A percentile compares a stretch with the other conserved stretches of the same genome.
Evolutionary conservation across 169 alveolate genomes (phyloP).

Genomic region (Plasmodium cynomolgi): DNA sequence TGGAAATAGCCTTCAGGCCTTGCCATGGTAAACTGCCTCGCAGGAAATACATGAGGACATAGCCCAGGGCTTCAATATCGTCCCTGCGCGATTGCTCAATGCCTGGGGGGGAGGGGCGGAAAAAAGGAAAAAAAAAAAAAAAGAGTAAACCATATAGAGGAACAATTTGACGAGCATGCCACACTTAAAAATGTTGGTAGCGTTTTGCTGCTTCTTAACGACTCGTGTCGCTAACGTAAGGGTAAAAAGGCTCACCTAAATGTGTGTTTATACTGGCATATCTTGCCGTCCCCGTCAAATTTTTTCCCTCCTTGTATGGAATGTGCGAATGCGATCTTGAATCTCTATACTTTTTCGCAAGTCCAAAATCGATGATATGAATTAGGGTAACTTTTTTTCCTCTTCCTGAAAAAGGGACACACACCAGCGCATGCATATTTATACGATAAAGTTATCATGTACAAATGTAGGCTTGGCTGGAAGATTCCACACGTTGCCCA

Average conservation of each 20-base stretch:
- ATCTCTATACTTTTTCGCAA: conserved; percentile 97
- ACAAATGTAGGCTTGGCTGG: neutral
- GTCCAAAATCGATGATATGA: conserved; percentile 96
- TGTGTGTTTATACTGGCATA: conserved; percentile 99
- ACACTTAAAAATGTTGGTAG: neutral
- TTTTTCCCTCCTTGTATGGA: conserved; percentile 97
- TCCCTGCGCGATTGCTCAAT: conserved; percentile 98
- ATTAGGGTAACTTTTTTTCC: conserved; percentile 91
- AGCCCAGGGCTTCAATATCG: conserved; percentile 99
- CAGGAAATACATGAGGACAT: conserved; percentile 97
- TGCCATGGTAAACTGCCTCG: conserved; percentile 99
- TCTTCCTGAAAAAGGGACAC: conserved; percentile 80
- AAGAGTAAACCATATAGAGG: neutral
- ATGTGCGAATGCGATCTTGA: conserved; percentile 97
- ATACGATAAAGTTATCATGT: neutral
- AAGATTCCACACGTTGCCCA: neutral
- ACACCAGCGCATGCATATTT: neutral
- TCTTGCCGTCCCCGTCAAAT: conserved; percentile 99
- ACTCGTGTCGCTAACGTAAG: neutral
- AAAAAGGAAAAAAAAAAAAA: neutral
- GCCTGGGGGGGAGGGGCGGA: conserved; percentile 2
- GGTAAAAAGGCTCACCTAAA: conserved; percentile 88
- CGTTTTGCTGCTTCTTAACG: neutral
- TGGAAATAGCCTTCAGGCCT: conserved; percentile 94
- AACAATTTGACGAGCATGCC: neutral